Evolutionary conservation across 2,329 filamentous ascomycete species (phyloP).

Genomic region (Curvularia sp.): DNA sequence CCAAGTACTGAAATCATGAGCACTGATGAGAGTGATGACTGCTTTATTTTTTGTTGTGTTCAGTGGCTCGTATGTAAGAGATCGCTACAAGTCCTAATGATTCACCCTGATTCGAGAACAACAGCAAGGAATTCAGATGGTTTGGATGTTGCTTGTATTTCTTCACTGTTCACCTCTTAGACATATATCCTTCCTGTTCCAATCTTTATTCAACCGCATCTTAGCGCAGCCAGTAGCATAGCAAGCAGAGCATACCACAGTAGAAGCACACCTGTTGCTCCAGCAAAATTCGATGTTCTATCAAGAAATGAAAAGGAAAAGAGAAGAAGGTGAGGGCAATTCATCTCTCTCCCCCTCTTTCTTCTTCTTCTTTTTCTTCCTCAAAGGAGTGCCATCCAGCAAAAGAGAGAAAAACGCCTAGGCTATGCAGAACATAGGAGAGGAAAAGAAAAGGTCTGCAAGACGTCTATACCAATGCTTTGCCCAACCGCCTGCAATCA

Average conservation of each 20-base stretch:
- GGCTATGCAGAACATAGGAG: constrained; percentile 1
- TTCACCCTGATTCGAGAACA: background rate
- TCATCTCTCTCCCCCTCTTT: background rate
- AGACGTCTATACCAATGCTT: constrained; percentile 1
- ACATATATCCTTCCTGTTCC: background rate
- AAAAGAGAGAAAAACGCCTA: constrained; percentile 4
- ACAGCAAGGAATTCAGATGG: background rate
- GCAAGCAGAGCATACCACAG: background rate
- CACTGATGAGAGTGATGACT: too few species aligned
- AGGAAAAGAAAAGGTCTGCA: background rate
- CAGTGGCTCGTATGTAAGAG: too few species aligned
- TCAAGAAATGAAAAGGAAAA: background rate
- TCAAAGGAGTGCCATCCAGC: background rate
- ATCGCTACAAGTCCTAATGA: too few species aligned
- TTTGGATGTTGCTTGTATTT: background rate
- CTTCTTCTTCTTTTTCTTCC: background rate
- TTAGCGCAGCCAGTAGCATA: background rate
- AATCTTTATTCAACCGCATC: background rate
- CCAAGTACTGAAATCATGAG: too few species aligned
- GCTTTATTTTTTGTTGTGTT: too few species aligned
- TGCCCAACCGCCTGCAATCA: constrained; percentile 1
- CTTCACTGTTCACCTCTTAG: background rate
- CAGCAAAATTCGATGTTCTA: background rate
- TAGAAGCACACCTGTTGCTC: background rate
- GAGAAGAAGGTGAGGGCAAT: background rate